Percentiles rank a stretch among this genome's conserved stretches.
phyloP scores from a whole-genome alignment of 148 eudicot genomes.

The Euryodendron excelsum region DNA sequence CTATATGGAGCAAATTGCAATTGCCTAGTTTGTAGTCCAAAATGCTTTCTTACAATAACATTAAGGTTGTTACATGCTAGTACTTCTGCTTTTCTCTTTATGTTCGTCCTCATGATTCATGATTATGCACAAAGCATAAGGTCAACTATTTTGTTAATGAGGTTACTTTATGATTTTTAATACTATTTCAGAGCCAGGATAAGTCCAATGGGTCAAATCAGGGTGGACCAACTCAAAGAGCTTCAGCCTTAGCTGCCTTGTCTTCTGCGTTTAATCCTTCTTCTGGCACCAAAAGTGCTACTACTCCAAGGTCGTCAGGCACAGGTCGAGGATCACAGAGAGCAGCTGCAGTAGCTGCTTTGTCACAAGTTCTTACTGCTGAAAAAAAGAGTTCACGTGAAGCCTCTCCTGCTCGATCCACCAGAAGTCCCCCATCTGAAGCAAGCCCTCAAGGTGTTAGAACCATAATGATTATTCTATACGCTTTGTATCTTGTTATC shows the following conservation, averaged over 20 bases:
- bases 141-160: neutral
- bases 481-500: neutral
- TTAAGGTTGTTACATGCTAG: neutral
- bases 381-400: slow-evolving; percentile 71
- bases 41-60: neutral
- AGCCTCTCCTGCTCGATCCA: slow-evolving; percentile 57
- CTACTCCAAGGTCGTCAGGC: slow-evolving; percentile 48
- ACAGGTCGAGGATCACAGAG: slow-evolving; percentile 73
- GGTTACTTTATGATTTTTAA: neutral
- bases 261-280: slow-evolving; percentile 81
- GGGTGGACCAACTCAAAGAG: slow-evolving; percentile 86
- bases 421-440: slow-evolving; percentile 59
- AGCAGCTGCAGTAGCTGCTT: slow-evolving; percentile 97
- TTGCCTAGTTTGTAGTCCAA: neutral
- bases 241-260: slow-evolving; percentile 79
- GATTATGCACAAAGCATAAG: neutral
- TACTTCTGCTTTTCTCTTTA: neutral
- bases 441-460: slow-evolving; percentile 52
- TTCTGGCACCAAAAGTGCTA: slow-evolving; percentile 43
- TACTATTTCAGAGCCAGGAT: slow-evolving; percentile 46
- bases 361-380: slow-evolving; percentile 84
- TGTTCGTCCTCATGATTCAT: neutral
- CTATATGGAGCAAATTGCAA: neutral
- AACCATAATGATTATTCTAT: neutral
- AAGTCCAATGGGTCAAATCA: slow-evolving; percentile 69